Conservation (phyloP, 768 basidiomycete species). For the Calocybe cyanea region DNA sequence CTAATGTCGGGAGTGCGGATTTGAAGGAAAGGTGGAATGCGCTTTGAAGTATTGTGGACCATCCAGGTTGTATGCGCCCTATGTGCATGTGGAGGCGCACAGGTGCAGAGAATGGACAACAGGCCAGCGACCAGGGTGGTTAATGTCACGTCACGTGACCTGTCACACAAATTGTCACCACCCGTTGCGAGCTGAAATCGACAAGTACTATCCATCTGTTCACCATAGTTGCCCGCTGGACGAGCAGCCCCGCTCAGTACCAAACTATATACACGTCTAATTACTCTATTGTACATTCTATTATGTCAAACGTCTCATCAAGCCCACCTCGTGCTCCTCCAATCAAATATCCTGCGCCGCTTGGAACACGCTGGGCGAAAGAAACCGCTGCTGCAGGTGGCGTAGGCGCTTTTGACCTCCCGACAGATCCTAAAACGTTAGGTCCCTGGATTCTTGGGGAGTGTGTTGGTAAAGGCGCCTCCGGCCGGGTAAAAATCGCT, state of each 20-base stretch:
- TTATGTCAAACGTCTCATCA: slow-evolving; percentile 38
- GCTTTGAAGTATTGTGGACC: no score
- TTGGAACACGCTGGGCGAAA: slow-evolving; percentile 84
- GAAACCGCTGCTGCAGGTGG: slow-evolving; percentile 82
- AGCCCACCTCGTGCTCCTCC: slow-evolving; percentile 70
- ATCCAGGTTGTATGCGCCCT: no score
- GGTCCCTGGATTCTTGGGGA: slow-evolving; percentile 94
- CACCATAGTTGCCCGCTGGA: slow-evolving; percentile 36
- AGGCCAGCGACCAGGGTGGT: no score
- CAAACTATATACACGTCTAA: slow-evolving; percentile 28
- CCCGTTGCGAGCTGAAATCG: slow-evolving; percentile 1
- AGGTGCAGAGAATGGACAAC: no score
- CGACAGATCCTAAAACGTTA: slow-evolving; percentile 80
- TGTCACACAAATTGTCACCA: background rate
- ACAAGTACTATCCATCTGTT: slow-evolving; percentile 13
- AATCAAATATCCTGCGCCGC: slow-evolving; percentile 63
- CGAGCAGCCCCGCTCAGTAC: slow-evolving; percentile 34
- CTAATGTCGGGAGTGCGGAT: no score
- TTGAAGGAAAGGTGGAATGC: no score
- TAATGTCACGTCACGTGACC: slow-evolving; percentile 18
- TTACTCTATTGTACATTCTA: slow-evolving; percentile 21
- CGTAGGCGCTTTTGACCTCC: slow-evolving; percentile 69
- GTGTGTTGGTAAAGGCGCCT: slow-evolving; percentile 91
- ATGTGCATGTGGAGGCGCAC: background rate
- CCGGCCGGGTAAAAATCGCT: slow-evolving; percentile 92